Percentiles rank a stretch among this genome's conserved stretches.
phyloP scores from a whole-genome alignment of 208 protist genomes.

The Trypanosoma scelopori region DNA sequence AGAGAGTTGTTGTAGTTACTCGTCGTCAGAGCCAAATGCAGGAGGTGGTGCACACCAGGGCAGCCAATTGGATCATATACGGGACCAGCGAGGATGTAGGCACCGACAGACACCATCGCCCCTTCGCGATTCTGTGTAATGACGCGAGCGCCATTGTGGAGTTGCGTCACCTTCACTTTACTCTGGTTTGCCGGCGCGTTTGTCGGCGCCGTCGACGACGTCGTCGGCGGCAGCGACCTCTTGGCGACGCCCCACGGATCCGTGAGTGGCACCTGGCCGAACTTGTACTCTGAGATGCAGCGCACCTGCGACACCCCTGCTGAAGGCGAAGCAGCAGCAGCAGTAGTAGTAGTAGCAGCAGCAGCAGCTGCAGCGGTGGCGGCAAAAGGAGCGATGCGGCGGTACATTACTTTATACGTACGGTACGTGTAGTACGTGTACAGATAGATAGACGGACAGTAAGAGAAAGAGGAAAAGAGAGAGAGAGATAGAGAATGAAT shows the following conservation, averaged over 20 bases:
- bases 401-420: conserved; percentile 37
- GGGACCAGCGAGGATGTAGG: conserved; percentile 81
- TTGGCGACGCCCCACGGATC: conserved; percentile 29
- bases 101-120: conserved; percentile 72
- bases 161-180: conserved; percentile 66
- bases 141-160: conserved; percentile 81
- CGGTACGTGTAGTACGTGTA: not conserved
- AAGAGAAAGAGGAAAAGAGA: conserved; percentile 3
- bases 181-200: not conserved
- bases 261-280: conserved; percentile 63
- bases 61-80: conserved; percentile 72
- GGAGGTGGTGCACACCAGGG: conserved; percentile 67
- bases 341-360: conserved; percentile 17
- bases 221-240: not conserved
- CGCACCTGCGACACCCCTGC: conserved; percentile 31
- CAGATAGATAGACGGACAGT: not conserved
- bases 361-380: conserved; percentile 21
- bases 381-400: conserved; percentile 36
- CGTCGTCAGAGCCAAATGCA: conserved; percentile 79
- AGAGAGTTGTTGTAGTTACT: conserved; percentile 85
- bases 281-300: conserved; percentile 77
- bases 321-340: conserved; percentile 14
- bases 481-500: too few relatives aligned
- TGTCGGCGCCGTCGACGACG: not conserved
- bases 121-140: conserved; percentile 77